Base-by-base conservation (phyloP, 108 stramenopile genomes). In the Conticribra weissflogii region DNA sequence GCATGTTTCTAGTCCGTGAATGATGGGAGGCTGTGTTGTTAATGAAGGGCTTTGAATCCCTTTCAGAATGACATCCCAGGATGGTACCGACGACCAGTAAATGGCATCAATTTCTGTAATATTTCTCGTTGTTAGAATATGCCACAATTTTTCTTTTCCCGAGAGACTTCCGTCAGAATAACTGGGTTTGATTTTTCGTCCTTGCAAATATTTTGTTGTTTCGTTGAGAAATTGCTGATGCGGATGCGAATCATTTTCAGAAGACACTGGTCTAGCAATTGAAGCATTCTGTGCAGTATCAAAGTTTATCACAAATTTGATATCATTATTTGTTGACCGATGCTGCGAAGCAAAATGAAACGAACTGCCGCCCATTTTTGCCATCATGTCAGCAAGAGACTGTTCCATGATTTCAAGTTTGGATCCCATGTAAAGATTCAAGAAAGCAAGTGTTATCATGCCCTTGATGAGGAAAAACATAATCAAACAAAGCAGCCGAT, bases 1-100 rank as follows among this genome's bases (percentile, higher is more conserved):
- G 53, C 83, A 83, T 5, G 75, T 76, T 55, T 81, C 83, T 3
- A 80, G 61, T 34, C 79, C 83, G 22, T 80, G 44, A 12, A 83
- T 81, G n/a, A 74, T 76, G 18, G 83, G 83, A 22, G 44, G 21
- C 16, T 61, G 17, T 9, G 23, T 71, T 61, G 57, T 55, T 18
- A 14, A 17, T 24, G 9, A 28, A 29, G 51, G 15, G 52, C 34
- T 58, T 59, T 63, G 61, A 18, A 80, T 55, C 25, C 76, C 71
- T 8, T 41, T 28, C 16, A 67, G 16, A 9, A 78, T 60, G 9
- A 51, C 29, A 29, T 71, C 70, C 70, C 70, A 78, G 15, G 53
- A 24, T 51, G 77, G 77, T 4, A 78, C 59, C 1, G 69, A 54
- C 48, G 64, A 30, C 77, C 77, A 78, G 36, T 78, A 78, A 15